Conservation (phyloP, 176 grass and related monocot species). For the Puccinellia tenuiflora region DNA sequence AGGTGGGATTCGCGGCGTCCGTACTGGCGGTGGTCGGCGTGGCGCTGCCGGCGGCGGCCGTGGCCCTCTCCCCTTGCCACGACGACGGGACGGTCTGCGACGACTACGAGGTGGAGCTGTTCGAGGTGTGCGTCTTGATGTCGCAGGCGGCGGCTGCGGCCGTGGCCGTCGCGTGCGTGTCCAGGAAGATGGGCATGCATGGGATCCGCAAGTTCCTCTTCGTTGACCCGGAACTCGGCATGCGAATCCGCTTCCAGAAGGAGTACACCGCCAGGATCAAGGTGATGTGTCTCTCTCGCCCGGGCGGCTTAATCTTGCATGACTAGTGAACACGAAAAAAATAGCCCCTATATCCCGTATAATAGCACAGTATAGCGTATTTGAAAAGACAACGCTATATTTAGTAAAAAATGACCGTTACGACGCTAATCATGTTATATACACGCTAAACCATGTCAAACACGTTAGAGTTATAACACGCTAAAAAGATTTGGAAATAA, state of each 20-base stretch:
- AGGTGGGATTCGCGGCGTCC: conserved; percentile 27
- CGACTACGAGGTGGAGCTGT: conserved; percentile 52
- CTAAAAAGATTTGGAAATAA: too few species aligned
- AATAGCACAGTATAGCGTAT: too few species aligned
- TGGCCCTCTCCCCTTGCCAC: conserved; percentile 48
- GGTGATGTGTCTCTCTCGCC: conserved; percentile 33
- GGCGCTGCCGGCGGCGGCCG: conserved; percentile 38
- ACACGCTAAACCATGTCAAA: too few species aligned
- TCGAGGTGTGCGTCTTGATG: conserved; percentile 58
- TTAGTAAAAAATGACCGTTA: too few species aligned
- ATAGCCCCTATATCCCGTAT: too few species aligned
- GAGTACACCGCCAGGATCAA: conserved; percentile 77
- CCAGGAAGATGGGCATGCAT: conserved; percentile 70
- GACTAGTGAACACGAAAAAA: background rate
- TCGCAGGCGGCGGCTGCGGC: conserved; percentile 36
- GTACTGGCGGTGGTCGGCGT: conserved; percentile 55
- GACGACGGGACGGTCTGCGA: conserved; percentile 16
- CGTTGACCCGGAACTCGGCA: conserved; percentile 65
- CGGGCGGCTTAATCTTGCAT: background rate
- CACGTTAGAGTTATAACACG: too few species aligned
- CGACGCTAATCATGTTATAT: too few species aligned
- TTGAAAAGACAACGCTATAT: too few species aligned
- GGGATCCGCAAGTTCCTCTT: conserved; percentile 89
- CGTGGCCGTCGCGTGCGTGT: conserved; percentile 60
- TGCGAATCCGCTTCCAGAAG: conserved; percentile 67